Conservation (phyloP, 1,284 basidiomycete genomes). For the Singerocomus rubriflavus region DNA sequence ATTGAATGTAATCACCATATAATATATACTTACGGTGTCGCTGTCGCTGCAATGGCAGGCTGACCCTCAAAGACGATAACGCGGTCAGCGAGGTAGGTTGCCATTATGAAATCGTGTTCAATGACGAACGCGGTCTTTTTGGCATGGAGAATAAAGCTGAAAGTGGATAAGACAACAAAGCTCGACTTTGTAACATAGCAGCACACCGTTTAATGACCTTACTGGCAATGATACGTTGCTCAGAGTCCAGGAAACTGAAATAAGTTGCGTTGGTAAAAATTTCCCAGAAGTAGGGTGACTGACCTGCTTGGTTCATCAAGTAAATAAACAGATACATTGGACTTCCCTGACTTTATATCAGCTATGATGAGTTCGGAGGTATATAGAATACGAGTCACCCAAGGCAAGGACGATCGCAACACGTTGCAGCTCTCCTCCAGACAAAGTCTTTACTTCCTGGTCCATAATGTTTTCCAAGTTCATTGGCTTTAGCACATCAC, state of each 20-base stretch:
- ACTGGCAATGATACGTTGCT: conserved; percentile 95
- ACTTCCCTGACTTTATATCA: conserved; percentile 50
- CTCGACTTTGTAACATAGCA: background rate
- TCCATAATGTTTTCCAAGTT: conserved; percentile 89
- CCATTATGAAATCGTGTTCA: conserved; percentile 98
- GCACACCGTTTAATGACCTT: conserved; percentile 92
- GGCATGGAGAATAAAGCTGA: conserved; percentile 86
- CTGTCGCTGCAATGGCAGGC: conserved; percentile 80
- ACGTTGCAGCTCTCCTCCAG: conserved; percentile 94
- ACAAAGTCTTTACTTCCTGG: conserved; percentile 94
- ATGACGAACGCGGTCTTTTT: conserved; percentile 98
- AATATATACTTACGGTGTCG: conserved; percentile 65
- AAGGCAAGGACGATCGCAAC: conserved; percentile 92
- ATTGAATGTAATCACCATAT: background rate
- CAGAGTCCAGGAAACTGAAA: conserved; percentile 87
- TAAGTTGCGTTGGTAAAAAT: conserved; percentile 11
- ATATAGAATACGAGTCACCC: conserved; percentile 40
- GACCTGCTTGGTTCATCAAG: conserved; percentile 82
- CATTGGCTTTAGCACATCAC: conserved; percentile 96
- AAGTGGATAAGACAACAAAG: conserved; percentile 3
- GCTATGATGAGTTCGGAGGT: background rate
- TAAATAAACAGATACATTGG: conserved; percentile 81
- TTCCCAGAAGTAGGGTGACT: conserved; percentile 8
- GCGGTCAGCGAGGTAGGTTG: conserved; percentile 94
- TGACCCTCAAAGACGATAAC: conserved; percentile 94